Conservation (phyloP, 345 rosid species). For the Litchi chinensis region DNA sequence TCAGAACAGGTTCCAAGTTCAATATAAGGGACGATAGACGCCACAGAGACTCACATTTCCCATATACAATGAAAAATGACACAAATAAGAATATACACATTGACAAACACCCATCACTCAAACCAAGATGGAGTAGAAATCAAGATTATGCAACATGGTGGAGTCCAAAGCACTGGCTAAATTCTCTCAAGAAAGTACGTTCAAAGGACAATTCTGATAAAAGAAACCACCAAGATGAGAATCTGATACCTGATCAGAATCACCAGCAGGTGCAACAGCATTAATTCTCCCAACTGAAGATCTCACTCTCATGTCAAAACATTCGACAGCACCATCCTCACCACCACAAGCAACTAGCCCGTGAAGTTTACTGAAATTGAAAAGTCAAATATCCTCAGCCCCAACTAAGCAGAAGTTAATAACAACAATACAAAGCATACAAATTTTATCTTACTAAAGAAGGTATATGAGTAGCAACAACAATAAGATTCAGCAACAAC, state of each 20-base stretch:
- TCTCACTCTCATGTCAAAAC: conserved; percentile 86
- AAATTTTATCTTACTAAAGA: conserved; percentile 3
- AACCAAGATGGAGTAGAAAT: background rate
- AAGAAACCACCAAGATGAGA: background rate
- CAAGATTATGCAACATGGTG: background rate
- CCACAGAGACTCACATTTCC: background rate
- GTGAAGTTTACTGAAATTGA: conserved; percentile 67
- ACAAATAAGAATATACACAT: background rate
- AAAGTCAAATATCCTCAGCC: conserved; percentile 18
- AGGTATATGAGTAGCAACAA: background rate
- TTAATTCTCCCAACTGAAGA: conserved; percentile 82
- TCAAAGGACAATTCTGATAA: background rate
- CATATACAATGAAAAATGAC: background rate
- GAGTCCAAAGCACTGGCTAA: background rate
- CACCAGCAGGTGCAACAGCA: conserved; percentile 76
- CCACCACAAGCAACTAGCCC: conserved; percentile 98
- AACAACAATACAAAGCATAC: background rate
- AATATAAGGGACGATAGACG: background rate
- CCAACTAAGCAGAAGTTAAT: conserved; percentile 20
- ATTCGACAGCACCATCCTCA: conserved; percentile 94
- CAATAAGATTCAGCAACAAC: conserved; percentile 38
- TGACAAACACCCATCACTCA: background rate
- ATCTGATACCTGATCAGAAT: conserved; percentile 56
- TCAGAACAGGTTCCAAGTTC: background rate
- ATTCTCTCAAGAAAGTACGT: background rate